Base-by-base conservation (phyloP, 2,329 filamentous ascomycete genomes). In the Sphaceloma murrayae region DNA sequence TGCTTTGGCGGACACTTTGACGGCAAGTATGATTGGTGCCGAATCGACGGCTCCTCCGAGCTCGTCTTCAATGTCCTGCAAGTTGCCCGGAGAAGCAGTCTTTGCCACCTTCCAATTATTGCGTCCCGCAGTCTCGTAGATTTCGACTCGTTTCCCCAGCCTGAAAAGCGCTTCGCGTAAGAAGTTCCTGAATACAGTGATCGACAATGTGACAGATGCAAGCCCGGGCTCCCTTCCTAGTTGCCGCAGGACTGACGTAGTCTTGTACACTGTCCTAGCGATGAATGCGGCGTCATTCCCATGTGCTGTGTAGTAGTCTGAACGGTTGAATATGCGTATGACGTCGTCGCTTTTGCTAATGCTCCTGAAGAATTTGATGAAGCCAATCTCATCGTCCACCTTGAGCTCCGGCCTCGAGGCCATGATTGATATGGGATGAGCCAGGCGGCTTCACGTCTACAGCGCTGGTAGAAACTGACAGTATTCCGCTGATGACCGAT, bases 51-150 rank as follows among this genome's bases (percentile, higher is more conserved):
- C 80, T 27, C 82, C 75, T 8, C 88, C 89, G 0, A 98, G 72
- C 51, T 98, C 91, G 45, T 98, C 91, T 62, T 98, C 91, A 16
- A 98, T 83, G 57, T 95, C 89, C 63, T 98, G 91, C 17, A 98
- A 67, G 62, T 98, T 98, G 18, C 91, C 93, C 0, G 91, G 91
- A 4, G 89, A 96, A 4, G 91, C 62, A 43, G 61, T 82, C 65
- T 96, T 96, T 48, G 73, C 73, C 49, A 94, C 70, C 60, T 91
- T 93, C 89, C 91, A 98, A 57, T 85, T 85, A 73, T 86, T 91
- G 30, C 85, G 80, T 4, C 83, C 78, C 13, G 73, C 69, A 29
- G 79, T 87, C 48, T 82, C 78, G 77, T 85, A 94, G 50, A 98
- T 86, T 63, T 98, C 89, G 48, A 98, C 69, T 33, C 89, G 77